Evolutionary conservation across 140 eudicot genomes (phyloP).

Genomic region (Erigeron philadelphicus): DNA sequence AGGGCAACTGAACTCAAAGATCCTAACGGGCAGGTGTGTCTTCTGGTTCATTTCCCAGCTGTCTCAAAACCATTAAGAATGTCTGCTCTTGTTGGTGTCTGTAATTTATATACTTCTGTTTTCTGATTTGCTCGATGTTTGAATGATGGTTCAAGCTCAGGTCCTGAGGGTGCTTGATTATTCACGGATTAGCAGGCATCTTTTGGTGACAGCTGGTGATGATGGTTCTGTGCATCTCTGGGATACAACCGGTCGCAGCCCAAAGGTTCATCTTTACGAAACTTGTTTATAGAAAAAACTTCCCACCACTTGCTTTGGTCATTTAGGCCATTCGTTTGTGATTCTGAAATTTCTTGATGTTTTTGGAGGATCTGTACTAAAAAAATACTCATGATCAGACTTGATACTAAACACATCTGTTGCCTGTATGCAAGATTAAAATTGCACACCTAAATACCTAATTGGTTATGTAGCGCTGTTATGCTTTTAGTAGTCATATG

Average conservation of each 20-base stretch:
- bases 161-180: slow-evolving; percentile 95
- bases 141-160: slow-evolving; percentile 65
- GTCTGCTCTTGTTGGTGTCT: slow-evolving; percentile 29
- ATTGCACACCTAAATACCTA: neutral
- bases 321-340: neutral
- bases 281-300: neutral
- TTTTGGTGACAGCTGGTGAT: slow-evolving; percentile 97
- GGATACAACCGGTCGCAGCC: slow-evolving; percentile 94
- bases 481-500: neutral
- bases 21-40: slow-evolving; percentile 73
- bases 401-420: neutral
- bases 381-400: neutral
- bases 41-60: slow-evolving; percentile 13
- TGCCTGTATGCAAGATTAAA: slow-evolving; percentile 15
- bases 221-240: slow-evolving; percentile 94
- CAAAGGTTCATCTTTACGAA: slow-evolving; percentile 47
- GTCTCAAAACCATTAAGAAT: slow-evolving; percentile 25
- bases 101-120: slow-evolving; percentile 28
- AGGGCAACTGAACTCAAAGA: slow-evolving; percentile 83
- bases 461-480: neutral
- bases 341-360: neutral
- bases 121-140: slow-evolving; percentile 44
- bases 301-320: slow-evolving; percentile 6
- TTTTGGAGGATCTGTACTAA: neutral
- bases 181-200: slow-evolving; percentile 96